Base-by-base conservation (phyloP, 768 basidiomycete genomes). In the Termitomyces sp. region DNA sequence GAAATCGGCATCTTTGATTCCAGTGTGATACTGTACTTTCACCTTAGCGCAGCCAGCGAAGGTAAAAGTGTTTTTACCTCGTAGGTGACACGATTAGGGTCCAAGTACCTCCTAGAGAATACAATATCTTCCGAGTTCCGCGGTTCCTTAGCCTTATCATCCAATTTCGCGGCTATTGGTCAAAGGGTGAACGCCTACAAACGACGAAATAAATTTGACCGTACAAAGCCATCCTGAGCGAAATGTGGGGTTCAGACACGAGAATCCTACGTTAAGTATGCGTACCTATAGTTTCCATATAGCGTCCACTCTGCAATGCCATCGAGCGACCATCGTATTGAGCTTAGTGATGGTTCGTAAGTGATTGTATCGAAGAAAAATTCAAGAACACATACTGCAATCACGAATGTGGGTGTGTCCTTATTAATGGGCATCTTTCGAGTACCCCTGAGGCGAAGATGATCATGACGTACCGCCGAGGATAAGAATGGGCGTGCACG, bases 221-320 rank as follows among this genome's bases (percentile, higher is more conserved):
- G 44, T 65, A 87, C 89, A 87, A 77, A 89, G 74, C 83, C 85
- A 92, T 9, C 87, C 78, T 79, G 23, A n/a, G 4, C 13, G 18
- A 14, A 44, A 53, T 32, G 13, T 14, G 49, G n/a, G 9, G 35
- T 23, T 5, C 28, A 32, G 9, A 36, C 10, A 12, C 30, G 59
- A n/a, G 14, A 44, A 58, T 43, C 20, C 2, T 23, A 4, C 46
- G 14, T n/a, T 32, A 35, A 9, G 20, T 26, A 20, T 4, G 30
- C 81, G 13, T 51, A 88, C 91, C 93, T 56, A 95, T 76, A 10
- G 94, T 97, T 74, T 97, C 95, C 88, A 96, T 90, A 69, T 95
- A 96, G 26, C 92, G 78, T 18, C 95, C 90, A 63, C 91, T 88
- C 66, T 93, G 90, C 61, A 95, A 69, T 2, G 87, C 78, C 77